These are phyloP conservation scores for Meyerozyma athensensis DNA, from an alignment of 1,139 yeast species.

Conservation along the genomic window DNA sequence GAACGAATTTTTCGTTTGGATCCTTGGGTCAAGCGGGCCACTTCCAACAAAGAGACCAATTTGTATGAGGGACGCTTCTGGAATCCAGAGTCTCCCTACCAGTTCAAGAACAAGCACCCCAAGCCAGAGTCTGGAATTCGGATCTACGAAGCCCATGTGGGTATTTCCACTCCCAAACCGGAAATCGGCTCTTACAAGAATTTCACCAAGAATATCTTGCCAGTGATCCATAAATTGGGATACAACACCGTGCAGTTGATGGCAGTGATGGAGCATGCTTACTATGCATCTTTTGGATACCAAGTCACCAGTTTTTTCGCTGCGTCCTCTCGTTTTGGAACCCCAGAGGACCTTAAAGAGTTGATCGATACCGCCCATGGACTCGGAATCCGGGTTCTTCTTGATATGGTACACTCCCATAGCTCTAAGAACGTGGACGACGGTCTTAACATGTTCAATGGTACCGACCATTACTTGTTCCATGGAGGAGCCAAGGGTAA, in stretches of 20 bases:
- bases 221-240: slow-evolving; percentile 79
- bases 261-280: slow-evolving; percentile 99
- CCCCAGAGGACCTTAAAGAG: slow-evolving; percentile 91
- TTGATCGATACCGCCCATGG: slow-evolving; percentile 89
- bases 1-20: slow-evolving; percentile 76
- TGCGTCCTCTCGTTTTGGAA: slow-evolving; percentile 80
- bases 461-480: slow-evolving; percentile 92
- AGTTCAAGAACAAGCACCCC: slow-evolving; percentile 65
- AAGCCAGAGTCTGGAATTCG: slow-evolving; percentile 51
- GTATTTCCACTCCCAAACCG: slow-evolving; percentile 90
- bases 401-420: slow-evolving; percentile 94
- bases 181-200: slow-evolving; percentile 79
- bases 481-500: slow-evolving; percentile 82
- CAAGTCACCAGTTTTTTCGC: slow-evolving; percentile 94
- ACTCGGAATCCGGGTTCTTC: slow-evolving; percentile 76
- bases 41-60: slow-evolving; percentile 48
- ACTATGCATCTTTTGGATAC: slow-evolving; percentile 95
- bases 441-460: slow-evolving; percentile 90
- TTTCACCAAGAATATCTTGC: slow-evolving; percentile 74
- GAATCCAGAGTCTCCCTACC: slow-evolving; percentile 66
- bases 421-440: slow-evolving; percentile 92
- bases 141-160: slow-evolving; percentile 94
- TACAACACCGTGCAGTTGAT: slow-evolving; percentile 91
- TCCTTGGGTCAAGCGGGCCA: slow-evolving; percentile 84
- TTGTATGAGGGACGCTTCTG: slow-evolving; percentile 86